Evolutionary conservation across 495 filamentous ascomycete species (phyloP).

Genomic region (Neurospora sp.): DNA sequence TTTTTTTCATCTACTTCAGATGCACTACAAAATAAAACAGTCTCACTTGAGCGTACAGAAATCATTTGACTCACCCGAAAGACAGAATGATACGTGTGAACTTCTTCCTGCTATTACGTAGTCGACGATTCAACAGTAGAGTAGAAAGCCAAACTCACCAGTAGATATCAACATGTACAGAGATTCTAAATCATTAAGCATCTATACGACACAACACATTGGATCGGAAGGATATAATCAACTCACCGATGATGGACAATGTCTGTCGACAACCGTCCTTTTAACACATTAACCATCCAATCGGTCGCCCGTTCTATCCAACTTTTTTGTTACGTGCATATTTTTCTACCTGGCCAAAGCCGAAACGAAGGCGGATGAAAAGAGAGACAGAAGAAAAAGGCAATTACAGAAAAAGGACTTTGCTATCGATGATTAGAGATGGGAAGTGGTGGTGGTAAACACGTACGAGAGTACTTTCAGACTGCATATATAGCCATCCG

Average conservation of each 20-base stretch:
- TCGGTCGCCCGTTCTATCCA: background rate
- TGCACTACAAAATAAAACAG: background rate
- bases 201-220: background rate
- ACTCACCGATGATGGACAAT: background rate
- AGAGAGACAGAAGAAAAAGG: background rate
- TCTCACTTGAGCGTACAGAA: background rate
- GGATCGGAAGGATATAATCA: background rate
- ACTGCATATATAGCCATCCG: background rate
- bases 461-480: background rate
- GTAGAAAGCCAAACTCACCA: background rate
- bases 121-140: background rate
- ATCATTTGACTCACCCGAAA: background rate
- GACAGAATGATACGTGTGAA: background rate
- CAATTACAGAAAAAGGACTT: background rate
- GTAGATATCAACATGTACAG: background rate
- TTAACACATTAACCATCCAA: background rate
- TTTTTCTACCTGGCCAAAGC: background rate
- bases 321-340: background rate
- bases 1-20: background rate
- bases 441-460: background rate
- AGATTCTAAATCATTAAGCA: background rate
- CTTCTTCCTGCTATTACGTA: background rate
- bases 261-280: background rate
- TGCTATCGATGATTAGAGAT: conserved; percentile 2
- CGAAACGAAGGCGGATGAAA: background rate